These are phyloP conservation scores for Trichomonascus vanleenenianus DNA, from an alignment of 805 yeast species.

Conservation along the genomic window DNA sequence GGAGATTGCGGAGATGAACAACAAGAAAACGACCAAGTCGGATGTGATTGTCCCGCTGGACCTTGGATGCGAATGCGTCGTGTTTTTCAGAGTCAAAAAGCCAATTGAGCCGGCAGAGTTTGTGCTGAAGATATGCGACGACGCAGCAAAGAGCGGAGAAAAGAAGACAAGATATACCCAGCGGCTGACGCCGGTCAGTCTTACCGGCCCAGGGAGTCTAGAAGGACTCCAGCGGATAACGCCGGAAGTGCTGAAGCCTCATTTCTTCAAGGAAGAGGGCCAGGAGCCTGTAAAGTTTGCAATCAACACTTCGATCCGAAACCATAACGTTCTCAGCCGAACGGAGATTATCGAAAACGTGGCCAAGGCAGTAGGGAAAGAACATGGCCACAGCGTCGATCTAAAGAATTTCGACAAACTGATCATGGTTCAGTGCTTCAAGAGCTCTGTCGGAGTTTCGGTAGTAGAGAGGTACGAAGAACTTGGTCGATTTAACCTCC, in stretches of 20 bases:
- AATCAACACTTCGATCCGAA: conserved; percentile 69
- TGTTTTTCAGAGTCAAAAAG: conserved; percentile 70
- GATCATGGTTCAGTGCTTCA: conserved; percentile 80
- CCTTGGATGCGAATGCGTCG: conserved; percentile 40
- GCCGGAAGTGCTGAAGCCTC: conserved; percentile 52
- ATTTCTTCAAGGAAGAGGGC: conserved; percentile 46
- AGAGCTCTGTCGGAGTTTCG: conserved; percentile 80
- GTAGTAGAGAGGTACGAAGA: conserved; percentile 57
- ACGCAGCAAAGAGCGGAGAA: conserved; percentile 33
- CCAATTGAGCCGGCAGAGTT: conserved; percentile 76
- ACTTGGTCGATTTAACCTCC: conserved; percentile 66
- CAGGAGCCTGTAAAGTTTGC: conserved; percentile 51
- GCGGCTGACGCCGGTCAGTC: conserved; percentile 70
- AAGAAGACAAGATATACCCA: conserved; percentile 61
- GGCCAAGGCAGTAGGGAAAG: conserved; percentile 64
- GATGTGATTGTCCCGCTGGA: conserved; percentile 17
- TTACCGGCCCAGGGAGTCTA: conserved; percentile 62
- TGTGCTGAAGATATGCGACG: conserved; percentile 56
- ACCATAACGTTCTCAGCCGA: conserved; percentile 65
- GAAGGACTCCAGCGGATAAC: conserved; percentile 61
- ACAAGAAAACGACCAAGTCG: conserved; percentile 21
- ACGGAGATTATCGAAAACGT: conserved; percentile 65
- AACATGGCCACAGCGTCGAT: conserved; percentile 69
- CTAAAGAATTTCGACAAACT: conserved; percentile 71
- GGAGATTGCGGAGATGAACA: conserved; percentile 54